phyloP scores from a whole-genome alignment of 169 alveolate species.

The Theileria luwenshuni region DNA sequence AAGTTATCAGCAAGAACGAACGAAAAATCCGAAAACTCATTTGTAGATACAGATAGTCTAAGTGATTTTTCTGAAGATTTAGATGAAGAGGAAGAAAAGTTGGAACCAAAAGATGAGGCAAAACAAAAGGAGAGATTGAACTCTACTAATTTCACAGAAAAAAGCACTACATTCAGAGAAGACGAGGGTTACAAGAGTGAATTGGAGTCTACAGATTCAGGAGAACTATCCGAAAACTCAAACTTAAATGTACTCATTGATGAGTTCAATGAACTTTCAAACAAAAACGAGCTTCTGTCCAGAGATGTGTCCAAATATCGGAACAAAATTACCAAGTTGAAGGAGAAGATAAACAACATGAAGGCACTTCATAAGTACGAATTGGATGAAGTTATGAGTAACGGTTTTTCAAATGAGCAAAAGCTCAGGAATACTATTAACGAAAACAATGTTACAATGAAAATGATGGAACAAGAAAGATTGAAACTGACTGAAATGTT shows the following conservation, averaged over 20 bases:
- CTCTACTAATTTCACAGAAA: neutral
- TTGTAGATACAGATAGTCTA: constrained; percentile 1
- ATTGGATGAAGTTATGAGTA: constrained; percentile 14
- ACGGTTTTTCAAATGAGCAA: neutral
- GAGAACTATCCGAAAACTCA: neutral
- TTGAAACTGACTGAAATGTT: constrained; percentile 5
- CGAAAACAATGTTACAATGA: constrained; percentile 10
- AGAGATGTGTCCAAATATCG: neutral
- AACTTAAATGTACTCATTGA: constrained; percentile 5
- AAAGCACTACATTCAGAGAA: neutral
- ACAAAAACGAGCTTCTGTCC: neutral
- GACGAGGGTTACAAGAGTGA: neutral
- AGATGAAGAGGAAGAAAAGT: constrained; percentile 1
- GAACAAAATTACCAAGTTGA: neutral
- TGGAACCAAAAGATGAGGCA: neutral
- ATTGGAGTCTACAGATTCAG: neutral
- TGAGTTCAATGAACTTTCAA: constrained; percentile 11
- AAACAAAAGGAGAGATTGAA: no score
- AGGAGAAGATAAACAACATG: constrained; percentile 9
- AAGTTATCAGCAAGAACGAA: neutral
- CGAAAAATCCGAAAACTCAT: neutral
- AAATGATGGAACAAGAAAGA: constrained; percentile 25
- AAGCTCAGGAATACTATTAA: constrained; percentile 13
- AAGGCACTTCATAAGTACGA: constrained; percentile 20
- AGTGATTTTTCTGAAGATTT: constrained; percentile 20